A percentile compares a stretch with the other conserved stretches of the same genome.
These are phyloP conservation scores for Pinus tabuliformis DNA, from an alignment of 75 land plant species.

Conservation along the genomic window DNA sequence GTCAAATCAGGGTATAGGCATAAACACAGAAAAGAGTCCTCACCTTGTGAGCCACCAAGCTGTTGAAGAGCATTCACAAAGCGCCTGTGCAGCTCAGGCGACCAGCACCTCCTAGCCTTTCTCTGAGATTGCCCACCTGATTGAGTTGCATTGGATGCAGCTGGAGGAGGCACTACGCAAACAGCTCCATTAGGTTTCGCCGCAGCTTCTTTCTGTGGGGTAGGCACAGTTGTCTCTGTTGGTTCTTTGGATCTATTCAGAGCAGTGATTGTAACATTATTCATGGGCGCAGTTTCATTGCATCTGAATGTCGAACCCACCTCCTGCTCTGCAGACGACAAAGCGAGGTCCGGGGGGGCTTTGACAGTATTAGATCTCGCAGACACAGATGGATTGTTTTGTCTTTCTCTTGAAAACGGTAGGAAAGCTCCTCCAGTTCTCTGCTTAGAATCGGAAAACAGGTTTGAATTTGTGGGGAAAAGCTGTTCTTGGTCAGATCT, in stretches of 20 bases:
- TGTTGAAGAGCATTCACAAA: slow-evolving; percentile 94
- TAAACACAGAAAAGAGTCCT: not conserved
- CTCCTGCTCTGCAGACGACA: slow-evolving; percentile 45
- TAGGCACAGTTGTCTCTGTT: not conserved
- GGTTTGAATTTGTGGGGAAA: slow-evolving; percentile 33
- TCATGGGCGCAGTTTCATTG: slow-evolving; percentile 1
- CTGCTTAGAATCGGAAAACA: slow-evolving; percentile 45
- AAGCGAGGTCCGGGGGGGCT: slow-evolving; percentile 47
- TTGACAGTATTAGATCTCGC: not conserved
- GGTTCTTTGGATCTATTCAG: slow-evolving; percentile 7
- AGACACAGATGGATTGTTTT: not conserved
- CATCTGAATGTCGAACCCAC: slow-evolving; percentile 6
- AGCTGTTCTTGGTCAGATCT: slow-evolving; percentile 21
- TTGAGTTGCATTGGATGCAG: slow-evolving; percentile 12
- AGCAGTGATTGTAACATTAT: not conserved
- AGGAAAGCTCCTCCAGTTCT: slow-evolving; percentile 84
- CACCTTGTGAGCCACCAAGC: slow-evolving; percentile 98
- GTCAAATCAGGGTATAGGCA: not conserved
- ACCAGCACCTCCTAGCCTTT: slow-evolving; percentile 95
- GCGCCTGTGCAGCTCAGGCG: slow-evolving; percentile 92
- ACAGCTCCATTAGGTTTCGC: not conserved
- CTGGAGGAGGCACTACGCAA: not conserved
- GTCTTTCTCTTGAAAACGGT: slow-evolving; percentile 76
- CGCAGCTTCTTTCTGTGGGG: not conserved
- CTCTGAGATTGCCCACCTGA: slow-evolving; percentile 51